Percentiles rank a stretch among this genome's conserved stretches.
Conservation (phyloP, 1,284 basidiomycete species). For the Chalciporus piperatoides region DNA sequence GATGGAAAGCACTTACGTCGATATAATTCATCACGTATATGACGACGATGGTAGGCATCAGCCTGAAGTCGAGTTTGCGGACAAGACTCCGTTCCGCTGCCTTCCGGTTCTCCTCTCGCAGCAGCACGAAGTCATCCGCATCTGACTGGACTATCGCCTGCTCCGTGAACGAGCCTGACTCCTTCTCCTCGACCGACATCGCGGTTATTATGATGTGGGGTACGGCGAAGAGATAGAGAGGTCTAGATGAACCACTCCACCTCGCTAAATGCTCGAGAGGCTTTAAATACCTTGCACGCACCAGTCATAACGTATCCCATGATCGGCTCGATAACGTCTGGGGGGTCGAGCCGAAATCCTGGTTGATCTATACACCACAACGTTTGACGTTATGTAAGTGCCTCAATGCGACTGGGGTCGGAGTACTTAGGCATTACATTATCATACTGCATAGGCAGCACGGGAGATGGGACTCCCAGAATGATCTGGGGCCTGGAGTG, state of each 20-base stretch:
- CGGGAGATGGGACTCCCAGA: not conserved
- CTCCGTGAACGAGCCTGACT: conserved; percentile 7
- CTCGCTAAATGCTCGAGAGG: not conserved
- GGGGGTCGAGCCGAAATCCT: not conserved
- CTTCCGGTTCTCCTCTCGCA: conserved; percentile 9
- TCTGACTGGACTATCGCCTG: not conserved
- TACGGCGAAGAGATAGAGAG: not conserved
- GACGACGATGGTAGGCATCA: conserved; percentile 57
- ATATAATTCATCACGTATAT: conserved; percentile 71
- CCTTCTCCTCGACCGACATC: conserved; percentile 14
- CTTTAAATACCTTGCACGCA: conserved; percentile 10
- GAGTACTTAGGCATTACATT: too few species aligned
- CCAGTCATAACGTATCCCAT: not conserved
- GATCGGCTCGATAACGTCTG: not conserved
- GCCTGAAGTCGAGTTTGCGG: conserved; percentile 54
- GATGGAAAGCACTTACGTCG: conserved; percentile 43
- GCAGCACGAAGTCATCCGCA: conserved; percentile 14
- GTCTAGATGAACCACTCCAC: not conserved
- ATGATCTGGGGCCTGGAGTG: not conserved
- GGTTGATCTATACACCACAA: not conserved
- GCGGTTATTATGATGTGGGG: not conserved
- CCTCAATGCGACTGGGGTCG: not conserved
- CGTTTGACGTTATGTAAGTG: not conserved
- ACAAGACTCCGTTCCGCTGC: conserved; percentile 41
- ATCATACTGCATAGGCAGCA: not conserved